These are phyloP conservation scores for Clitocybe nebularis DNA, from an alignment of 1,284 basidiomycete genomes.

Conservation along the genomic window DNA sequence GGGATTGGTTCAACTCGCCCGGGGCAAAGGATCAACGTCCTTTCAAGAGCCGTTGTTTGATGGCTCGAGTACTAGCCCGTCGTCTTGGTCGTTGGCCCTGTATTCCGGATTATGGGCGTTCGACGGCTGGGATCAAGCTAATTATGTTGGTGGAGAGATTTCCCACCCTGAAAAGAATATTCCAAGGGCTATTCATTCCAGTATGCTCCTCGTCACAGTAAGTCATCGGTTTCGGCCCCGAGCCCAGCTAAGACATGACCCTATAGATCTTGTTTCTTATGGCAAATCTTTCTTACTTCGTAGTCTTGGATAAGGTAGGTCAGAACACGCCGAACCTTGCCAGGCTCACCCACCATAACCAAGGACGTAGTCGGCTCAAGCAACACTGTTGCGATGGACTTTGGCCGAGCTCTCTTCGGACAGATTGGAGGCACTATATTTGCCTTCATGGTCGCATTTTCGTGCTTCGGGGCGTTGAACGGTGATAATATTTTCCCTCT, in stretches of 20 bases:
- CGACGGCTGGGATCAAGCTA: conserved; percentile 90
- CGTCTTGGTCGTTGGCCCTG: conserved; percentile 87
- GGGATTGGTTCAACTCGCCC: conserved; percentile 69
- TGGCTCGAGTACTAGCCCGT: conserved; percentile 74
- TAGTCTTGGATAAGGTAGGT: conserved; percentile 79
- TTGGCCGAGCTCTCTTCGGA: conserved; percentile 85
- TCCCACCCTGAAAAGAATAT: conserved; percentile 81
- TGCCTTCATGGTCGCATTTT: conserved; percentile 87
- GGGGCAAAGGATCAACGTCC: conserved; percentile 65
- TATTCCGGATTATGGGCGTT: conserved; percentile 97
- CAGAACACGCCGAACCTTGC: conserved; percentile 14
- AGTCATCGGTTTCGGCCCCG: conserved; percentile 26
- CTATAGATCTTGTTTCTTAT: conserved; percentile 68
- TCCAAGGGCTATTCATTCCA: conserved; percentile 84
- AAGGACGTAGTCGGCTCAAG: conserved; percentile 66
- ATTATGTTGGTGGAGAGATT: conserved; percentile 94
- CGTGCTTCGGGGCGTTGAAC: conserved; percentile 91
- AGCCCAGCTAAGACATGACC: too few relatives aligned
- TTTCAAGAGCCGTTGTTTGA: conserved; percentile 66
- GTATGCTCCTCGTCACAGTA: conserved; percentile 77
- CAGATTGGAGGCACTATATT: conserved; percentile 84
- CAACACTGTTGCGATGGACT: conserved; percentile 95
- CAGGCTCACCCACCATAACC: background rate
- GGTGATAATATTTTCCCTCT: conserved; percentile 34
- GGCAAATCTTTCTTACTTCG: conserved; percentile 89